Base-by-base conservation (phyloP, 345 rosid species). In the Pugionium dolabratum region DNA sequence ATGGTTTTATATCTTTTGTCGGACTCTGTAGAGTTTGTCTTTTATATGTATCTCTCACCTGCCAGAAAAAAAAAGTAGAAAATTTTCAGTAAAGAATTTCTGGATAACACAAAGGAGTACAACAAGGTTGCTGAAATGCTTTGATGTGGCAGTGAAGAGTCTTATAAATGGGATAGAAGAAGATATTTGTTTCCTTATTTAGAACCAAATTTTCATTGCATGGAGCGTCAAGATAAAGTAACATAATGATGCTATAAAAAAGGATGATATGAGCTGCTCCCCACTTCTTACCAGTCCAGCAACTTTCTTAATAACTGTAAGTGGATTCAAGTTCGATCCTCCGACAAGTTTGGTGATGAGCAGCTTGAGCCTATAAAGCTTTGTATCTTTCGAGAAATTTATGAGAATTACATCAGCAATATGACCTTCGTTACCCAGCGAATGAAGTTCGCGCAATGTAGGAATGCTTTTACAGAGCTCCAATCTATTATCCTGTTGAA, bases 391-490 rank as follows among this genome's bases (percentile, higher is more conserved):
- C 73, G 71, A 61, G 30, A 73, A 33, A 76, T 94, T 95, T 34
- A 94, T 91, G 68, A 81, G 70, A 81, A 90, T 86, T 47, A 77
- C 76, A 74, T 89, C 94, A 56, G 76, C 84, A 59, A 66, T 78
- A 51, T 58, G 46, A 67, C 87, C 81, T 73, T 81, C 86, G 6
- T 31, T 81, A 42, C 78, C 84, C 48, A 94, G 62, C 25, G 82
- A 81, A 71, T 76, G 76, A 72, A 94, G 83, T 81, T 86, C 89
- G 28, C 81, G 95, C 59, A 85, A 50, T 36, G 91, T 75, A 42
- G 99, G 99, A 72, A 90, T 75, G 71, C 50, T 61, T 57, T 73
- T 62, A 78, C 76, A 85, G 44, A 27, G 87, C 80, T 76, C 84
- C 27, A 90, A 81, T 79, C 82, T 84, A 73, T 80, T 80, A 62